phyloP scores from a whole-genome alignment of 2,329 filamentous ascomycete species.

The Cercospora berteroae region DNA sequence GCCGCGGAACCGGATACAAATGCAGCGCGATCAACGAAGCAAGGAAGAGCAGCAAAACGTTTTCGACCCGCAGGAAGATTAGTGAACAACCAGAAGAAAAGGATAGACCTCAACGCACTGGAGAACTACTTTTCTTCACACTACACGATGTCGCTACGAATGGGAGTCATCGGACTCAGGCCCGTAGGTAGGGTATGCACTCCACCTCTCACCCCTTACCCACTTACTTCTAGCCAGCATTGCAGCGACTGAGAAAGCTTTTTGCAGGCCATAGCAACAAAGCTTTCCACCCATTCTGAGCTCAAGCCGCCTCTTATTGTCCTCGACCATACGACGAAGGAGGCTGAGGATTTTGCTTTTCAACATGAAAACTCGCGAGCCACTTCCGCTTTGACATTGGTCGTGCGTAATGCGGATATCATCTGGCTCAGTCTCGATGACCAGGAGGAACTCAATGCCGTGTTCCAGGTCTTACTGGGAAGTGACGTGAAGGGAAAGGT shows the following conservation, averaged over 20 bases:
- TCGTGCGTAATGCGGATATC: neutral
- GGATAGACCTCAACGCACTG: neutral
- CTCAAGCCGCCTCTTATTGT: neutral
- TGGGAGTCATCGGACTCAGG: neutral
- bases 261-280: neutral
- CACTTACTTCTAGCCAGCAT: neutral
- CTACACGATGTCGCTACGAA: neutral
- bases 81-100: neutral
- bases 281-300: neutral
- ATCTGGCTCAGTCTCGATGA: neutral
- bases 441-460: neutral
- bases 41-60: neutral
- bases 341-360: slow-evolving; percentile 1
- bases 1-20: neutral
- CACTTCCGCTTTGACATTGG: neutral
- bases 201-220: neutral
- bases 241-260: neutral
- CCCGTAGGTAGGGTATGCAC: neutral
- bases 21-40: neutral
- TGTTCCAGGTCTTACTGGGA: neutral
- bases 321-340: neutral
- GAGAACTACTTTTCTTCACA: neutral
- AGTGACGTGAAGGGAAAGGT: slow-evolving; percentile 3
- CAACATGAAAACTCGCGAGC: neutral
- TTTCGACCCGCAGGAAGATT: neutral